Evolutionary conservation across 2,329 filamentous ascomycete genomes (phyloP).

Genomic region (Sordariomycetes sp.): DNA sequence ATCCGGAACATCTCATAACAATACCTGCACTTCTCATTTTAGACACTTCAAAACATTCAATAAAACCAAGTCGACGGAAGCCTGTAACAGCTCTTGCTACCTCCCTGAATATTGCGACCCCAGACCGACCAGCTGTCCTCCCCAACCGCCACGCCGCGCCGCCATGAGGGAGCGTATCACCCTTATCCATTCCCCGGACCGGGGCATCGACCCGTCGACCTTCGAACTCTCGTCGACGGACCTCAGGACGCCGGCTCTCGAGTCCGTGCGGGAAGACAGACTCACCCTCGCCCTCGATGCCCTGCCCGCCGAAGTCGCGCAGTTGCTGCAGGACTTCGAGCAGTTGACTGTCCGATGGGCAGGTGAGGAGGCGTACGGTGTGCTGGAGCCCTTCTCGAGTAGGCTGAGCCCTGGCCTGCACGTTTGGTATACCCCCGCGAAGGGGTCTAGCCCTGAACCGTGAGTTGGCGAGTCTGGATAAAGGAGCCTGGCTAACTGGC

Average conservation of each 20-base stretch:
- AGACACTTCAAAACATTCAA: no score
- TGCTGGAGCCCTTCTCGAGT: slow-evolving; percentile 63
- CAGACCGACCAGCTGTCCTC: no score
- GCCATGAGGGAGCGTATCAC: slow-evolving; percentile 73
- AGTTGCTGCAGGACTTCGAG: slow-evolving; percentile 53
- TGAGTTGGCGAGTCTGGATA: slow-evolving; percentile 13
- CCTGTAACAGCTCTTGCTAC: no score
- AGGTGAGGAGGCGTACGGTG: slow-evolving; percentile 45
- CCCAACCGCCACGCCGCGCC: not conserved
- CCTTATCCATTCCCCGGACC: slow-evolving; percentile 60
- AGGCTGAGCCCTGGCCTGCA: slow-evolving; percentile 74
- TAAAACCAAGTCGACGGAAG: no score
- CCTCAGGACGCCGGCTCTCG: slow-evolving; percentile 46
- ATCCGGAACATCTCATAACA: no score
- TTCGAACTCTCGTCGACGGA: slow-evolving; percentile 47
- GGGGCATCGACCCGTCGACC: slow-evolving; percentile 53
- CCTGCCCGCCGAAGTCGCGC: slow-evolving; percentile 58
- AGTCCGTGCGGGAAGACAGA: slow-evolving; percentile 69
- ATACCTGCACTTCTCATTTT: no score
- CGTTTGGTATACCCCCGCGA: slow-evolving; percentile 44
- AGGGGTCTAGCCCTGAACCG: slow-evolving; percentile 9
- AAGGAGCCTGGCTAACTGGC: not conserved
- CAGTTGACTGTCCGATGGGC: slow-evolving; percentile 76
- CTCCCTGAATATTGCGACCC: no score
- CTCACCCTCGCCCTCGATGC: slow-evolving; percentile 66